Percentiles rank a stretch among this genome's conserved stretches.
These are phyloP conservation scores for Diutina neorugosa DNA, from an alignment of 1,139 yeast species.

Conservation along the genomic window DNA sequence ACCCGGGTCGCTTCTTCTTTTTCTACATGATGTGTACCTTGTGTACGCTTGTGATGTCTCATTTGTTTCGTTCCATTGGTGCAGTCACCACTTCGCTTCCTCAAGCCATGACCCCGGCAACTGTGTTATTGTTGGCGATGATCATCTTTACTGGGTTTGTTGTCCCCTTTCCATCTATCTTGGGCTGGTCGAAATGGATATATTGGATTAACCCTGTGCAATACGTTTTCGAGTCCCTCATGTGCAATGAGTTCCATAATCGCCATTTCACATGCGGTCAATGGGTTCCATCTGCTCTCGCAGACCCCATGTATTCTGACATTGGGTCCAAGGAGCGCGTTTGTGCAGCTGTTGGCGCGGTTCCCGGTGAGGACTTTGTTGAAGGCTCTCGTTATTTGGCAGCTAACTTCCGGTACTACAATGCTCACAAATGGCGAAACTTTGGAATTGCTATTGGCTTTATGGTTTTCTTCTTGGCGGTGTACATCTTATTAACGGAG, in stretches of 20 bases:
- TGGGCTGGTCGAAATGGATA: slow-evolving; percentile 75
- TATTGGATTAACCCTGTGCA: slow-evolving; percentile 62
- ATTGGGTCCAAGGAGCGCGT: slow-evolving; percentile 13
- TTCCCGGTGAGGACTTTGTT: slow-evolving; percentile 24
- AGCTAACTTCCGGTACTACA: slow-evolving; percentile 22
- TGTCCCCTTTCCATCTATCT: slow-evolving; percentile 54
- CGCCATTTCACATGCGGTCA: slow-evolving; percentile 28
- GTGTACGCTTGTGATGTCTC: slow-evolving; percentile 57
- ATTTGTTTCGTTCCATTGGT: slow-evolving; percentile 61
- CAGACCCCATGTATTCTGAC: slow-evolving; percentile 9
- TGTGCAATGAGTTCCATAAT: slow-evolving; percentile 48
- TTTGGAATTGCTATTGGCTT: slow-evolving; percentile 37
- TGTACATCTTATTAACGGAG: slow-evolving; percentile 27
- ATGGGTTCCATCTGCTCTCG: slow-evolving; percentile 14
- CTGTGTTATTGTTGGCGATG: slow-evolving; percentile 46
- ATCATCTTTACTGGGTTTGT: slow-evolving; percentile 45
- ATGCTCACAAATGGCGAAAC: slow-evolving; percentile 37
- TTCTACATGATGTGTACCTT: slow-evolving; percentile 41
- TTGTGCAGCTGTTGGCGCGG: slow-evolving; percentile 21
- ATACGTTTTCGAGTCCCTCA: slow-evolving; percentile 56
- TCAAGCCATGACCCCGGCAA: slow-evolving; percentile 69
- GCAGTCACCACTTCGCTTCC: slow-evolving; percentile 47
- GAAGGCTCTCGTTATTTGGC: slow-evolving; percentile 33
- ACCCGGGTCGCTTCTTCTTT: slow-evolving; percentile 60
- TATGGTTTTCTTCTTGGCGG: slow-evolving; percentile 20